Percentiles rank a stretch among this genome's conserved stretches.
phyloP scores from a whole-genome alignment of 768 basidiomycete genomes.

The Naematelia encephala region DNA sequence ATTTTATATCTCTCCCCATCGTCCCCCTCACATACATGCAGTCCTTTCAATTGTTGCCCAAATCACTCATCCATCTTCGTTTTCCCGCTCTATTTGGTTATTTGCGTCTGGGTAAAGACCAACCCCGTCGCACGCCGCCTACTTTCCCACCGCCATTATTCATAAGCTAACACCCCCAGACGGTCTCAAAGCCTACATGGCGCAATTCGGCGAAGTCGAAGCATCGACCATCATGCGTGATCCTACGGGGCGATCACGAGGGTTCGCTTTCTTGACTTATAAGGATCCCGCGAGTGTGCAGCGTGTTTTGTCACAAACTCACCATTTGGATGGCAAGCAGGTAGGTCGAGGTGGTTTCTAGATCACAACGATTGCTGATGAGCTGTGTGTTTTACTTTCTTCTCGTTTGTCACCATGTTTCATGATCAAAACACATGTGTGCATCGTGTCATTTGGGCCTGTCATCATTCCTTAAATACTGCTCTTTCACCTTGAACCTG shows the following conservation, averaged over 20 bases:
- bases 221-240: conserved; percentile 99
- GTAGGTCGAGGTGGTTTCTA: conserved; percentile 57
- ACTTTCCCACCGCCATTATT: too few relatives aligned
- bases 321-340: conserved; percentile 93
- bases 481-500: neutral
- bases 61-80: neutral
- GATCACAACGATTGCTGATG: neutral
- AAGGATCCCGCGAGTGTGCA: conserved; percentile 89
- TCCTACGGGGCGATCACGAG: conserved; percentile 85
- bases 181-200: conserved; percentile 67
- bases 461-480: conserved; percentile 1
- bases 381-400: neutral
- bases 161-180: conserved; percentile 53
- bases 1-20: too few relatives aligned
- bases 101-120: too few relatives aligned
- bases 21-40: too few relatives aligned
- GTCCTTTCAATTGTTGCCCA: neutral
- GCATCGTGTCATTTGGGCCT: too few relatives aligned
- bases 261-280: conserved; percentile 97
- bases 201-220: conserved; percentile 94
- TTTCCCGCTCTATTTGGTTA: too few relatives aligned
- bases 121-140: too few relatives aligned
- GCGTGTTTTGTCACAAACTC: conserved; percentile 91
- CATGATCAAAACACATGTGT: too few relatives aligned
- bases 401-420: too few relatives aligned